phyloP scores from a whole-genome alignment of 768 basidiomycete species.

The Harrya chromipes region DNA sequence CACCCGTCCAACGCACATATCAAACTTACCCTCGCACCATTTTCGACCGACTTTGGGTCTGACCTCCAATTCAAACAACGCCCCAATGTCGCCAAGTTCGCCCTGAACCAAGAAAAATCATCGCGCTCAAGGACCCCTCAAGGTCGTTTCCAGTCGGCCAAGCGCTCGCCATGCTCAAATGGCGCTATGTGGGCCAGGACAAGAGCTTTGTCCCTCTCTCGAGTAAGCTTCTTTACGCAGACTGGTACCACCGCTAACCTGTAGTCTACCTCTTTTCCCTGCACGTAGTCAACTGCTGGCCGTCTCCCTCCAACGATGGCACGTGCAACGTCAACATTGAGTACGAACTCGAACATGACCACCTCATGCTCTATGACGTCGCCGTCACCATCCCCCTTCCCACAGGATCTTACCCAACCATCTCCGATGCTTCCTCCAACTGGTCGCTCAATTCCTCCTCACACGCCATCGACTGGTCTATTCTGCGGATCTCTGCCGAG shows the following conservation, averaged over 20 bases:
- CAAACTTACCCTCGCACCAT: conserved; percentile 58
- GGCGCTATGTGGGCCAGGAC: conserved; percentile 88
- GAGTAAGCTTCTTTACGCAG: conserved; percentile 50
- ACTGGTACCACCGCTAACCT: not conserved
- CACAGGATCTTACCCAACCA: conserved; percentile 80
- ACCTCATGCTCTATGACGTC: conserved; percentile 77
- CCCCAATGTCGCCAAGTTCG: conserved; percentile 89
- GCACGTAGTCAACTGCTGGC: conserved; percentile 92
- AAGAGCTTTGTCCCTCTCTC: conserved; percentile 90
- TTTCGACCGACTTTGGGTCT: conserved; percentile 56
- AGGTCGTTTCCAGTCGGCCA: conserved; percentile 87
- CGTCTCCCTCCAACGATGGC: conserved; percentile 88
- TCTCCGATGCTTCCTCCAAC: conserved; percentile 61
- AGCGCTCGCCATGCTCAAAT: conserved; percentile 83
- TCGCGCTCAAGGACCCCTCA: conserved; percentile 82
- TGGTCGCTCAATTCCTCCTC: conserved; percentile 81
- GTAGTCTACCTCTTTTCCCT: not conserved
- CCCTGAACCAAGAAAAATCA: conserved; percentile 59
- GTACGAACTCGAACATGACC: conserved; percentile 90
- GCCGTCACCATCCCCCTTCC: conserved; percentile 91
- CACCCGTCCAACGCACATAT: conserved; percentile 74
- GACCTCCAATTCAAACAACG: conserved; percentile 96
- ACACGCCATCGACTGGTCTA: conserved; percentile 84
- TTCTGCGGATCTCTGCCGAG: conserved; percentile 59
- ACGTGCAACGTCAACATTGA: conserved; percentile 94